A percentile compares a stretch with the other conserved stretches of the same genome.
Evolutionary conservation across 805 yeast species (phyloP).

Genomic region (Kodamaea hsintzibuensis): DNA sequence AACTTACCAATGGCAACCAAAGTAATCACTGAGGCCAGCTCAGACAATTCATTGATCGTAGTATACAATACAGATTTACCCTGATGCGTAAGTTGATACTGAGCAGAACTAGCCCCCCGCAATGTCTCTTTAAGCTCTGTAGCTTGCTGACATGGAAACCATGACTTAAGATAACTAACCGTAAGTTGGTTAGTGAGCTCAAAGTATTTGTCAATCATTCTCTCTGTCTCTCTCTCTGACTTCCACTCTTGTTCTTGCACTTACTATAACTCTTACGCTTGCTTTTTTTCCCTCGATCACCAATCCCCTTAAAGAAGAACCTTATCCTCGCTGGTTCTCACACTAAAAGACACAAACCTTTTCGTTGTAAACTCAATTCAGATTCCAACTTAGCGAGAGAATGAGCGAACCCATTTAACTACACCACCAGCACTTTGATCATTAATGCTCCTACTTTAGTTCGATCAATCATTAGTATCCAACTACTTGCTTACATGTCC

Average conservation of each 20-base stretch:
- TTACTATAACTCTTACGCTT: neutral
- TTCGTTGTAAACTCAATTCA: neutral
- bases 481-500: too few species aligned
- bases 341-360: neutral
- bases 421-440: too few species aligned
- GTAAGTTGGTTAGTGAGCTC: conserved; percentile 23
- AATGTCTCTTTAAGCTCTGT: conserved; percentile 9
- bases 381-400: neutral
- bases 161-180: conserved; percentile 19
- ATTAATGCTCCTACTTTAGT: too few species aligned
- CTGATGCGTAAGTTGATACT: conserved; percentile 14
- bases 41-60: conserved; percentile 12
- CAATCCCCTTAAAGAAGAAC: neutral
- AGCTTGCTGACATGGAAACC: conserved; percentile 11
- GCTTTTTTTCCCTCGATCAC: neutral
- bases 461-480: too few species aligned
- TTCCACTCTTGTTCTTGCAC: too few species aligned
- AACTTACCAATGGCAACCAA: conserved; percentile 13
- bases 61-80: conserved; percentile 9
- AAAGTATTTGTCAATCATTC: conserved; percentile 20
- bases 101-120: conserved; percentile 12
- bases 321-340: neutral
- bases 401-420: neutral
- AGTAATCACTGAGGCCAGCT: conserved; percentile 11
- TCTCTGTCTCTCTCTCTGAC: neutral